phyloP scores from a whole-genome alignment of 768 basidiomycete genomes.

The Lactifluus rugatus region DNA sequence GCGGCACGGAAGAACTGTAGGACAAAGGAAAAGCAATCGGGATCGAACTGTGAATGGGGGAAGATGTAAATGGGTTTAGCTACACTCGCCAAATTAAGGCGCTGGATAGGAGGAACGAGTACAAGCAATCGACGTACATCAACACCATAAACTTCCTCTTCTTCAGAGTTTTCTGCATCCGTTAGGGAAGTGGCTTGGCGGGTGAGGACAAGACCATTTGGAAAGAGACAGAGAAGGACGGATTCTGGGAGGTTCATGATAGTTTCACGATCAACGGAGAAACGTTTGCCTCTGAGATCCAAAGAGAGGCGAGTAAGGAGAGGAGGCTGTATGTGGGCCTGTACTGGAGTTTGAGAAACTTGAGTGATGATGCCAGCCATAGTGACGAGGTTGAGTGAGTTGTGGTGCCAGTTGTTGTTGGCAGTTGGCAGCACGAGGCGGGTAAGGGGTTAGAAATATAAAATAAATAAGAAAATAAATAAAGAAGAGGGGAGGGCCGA shows the following conservation, averaged over 20 bases:
- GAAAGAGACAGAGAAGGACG: conserved; percentile 91
- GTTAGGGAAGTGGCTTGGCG: conserved; percentile 70
- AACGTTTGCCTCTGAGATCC: conserved; percentile 84
- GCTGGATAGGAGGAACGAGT: conserved; percentile 10
- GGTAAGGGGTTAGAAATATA: not conserved
- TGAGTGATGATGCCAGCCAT: conserved; percentile 41
- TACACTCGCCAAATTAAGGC: conserved; percentile 7
- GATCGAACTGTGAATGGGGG: conserved; percentile 79
- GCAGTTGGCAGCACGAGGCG: not conserved
- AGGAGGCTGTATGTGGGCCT: conserved; percentile 73
- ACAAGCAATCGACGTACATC: conserved; percentile 56
- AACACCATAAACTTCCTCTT: conserved; percentile 90
- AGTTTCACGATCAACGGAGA: conserved; percentile 93
- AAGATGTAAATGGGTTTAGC: conserved; percentile 14
- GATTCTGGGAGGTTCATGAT: conserved; percentile 99
- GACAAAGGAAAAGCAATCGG: conserved; percentile 91
- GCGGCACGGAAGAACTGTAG: conserved; percentile 86
- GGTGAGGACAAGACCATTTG: conserved; percentile 91
- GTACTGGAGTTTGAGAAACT: conserved; percentile 51
- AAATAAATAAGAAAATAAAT: not conserved
- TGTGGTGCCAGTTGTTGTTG: not conserved
- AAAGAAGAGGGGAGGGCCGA: too few relatives aligned
- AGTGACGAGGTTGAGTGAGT: conserved; percentile 3
- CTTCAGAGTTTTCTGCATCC: conserved; percentile 65
- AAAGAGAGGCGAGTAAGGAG: conserved; percentile 81